Evolutionary conservation across 2,329 filamentous ascomycete species (phyloP), one percentile per base, ranked within the genome.

Genomic region (Aspergillus thermomutatus): DNA sequence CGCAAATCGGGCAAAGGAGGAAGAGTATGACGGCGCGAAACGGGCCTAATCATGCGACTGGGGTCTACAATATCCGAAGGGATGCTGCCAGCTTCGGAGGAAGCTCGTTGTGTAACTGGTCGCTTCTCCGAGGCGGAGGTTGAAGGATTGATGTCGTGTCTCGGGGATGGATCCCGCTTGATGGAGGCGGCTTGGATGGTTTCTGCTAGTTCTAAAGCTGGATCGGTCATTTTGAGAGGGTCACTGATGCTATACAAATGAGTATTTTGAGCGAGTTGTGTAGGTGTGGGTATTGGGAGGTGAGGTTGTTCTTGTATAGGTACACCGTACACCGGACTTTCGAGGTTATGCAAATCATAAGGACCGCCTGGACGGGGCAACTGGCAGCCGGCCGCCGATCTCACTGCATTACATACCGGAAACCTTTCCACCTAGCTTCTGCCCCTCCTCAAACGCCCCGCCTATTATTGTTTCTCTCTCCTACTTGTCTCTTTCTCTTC

Each of bases 171-270:
- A 52, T 86, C 70, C 49, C 79, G 83, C 60, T 90, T 88, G 76
- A 96, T 87, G 69, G 89, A 89, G 34, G 87, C 89, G 17, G 89
- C 87, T 74, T 97, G 92, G 62, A 96, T 79, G 34, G 88, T 88
- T 67, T 90, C 89, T 48, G 90, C 89, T 56, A 93, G 77, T 70
- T 94, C 85, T 25, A 85, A 75, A 26, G 86, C 81, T 19, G 84
- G 73, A n/a, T 83, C 75, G 34, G 81, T 72, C 83, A 88, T 88
- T 59, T 50, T 70, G 53, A n/a, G 46, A 48, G 46, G 50, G 17
- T 55, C 11, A 19, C n/a, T 28, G 14, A 37, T n/a, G 31, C 14
- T 37, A 17, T 3, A 37, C 17, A 37, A 17, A 17, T 8, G 14
- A 17, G 31, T 17, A 37, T 17, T n/a, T 6, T 14, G 5, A 37